Evolutionary conservation across 1,284 basidiomycete genomes (phyloP), one percentile per base, ranked within the genome.

Genomic region (Malassezia obtusa): DNA sequence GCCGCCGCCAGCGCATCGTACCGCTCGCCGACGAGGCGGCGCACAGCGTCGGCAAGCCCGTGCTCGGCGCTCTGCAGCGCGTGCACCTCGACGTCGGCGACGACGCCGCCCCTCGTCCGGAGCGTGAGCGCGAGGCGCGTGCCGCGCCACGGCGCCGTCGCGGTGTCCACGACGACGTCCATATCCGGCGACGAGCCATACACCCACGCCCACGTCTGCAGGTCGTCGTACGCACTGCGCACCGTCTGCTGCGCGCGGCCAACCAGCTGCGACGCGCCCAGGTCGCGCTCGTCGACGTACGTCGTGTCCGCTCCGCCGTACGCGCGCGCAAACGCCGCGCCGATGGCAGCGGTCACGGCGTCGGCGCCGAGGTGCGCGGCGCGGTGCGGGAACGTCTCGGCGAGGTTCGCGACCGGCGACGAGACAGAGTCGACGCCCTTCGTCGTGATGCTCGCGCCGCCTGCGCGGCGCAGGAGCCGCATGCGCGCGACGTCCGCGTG

Each of bases 151-250:
- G 43, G 43, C 25, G 40, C 28, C 6, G 14, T 28, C 3, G 31
- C 22, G 17, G 43, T 33, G 28, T 12, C 11, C 14, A 55, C 41
- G 9, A 25, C 7, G 10, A 49, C 46, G 4, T 24, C 19, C 36
- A 98, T 96, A 70, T 92, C 87, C 48, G 92, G 92, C 0, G 91
- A 94, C 71, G 94, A 87, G 0, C 91, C 92, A 67, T 83, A 95
- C 26, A 82, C 79, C 90, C 91, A 98, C 22, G 86, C 81, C 94
- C 92, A 96, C 35, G 80, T 83, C 86, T 91, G 68, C 17, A 58
- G 43, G 25, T 68, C 65, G 7, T 62, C 46, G 40, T 59, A 65
- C 25, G 53, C 60, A 4, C 57, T 50, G 12, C 35, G 38, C 19
- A 67, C 43, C 21, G 19, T 31, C 39, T 63, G 55, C 45, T 46